phyloP scores from a whole-genome alignment of 495 filamentous ascomycete genomes.

The Penicillium bialowiezense region DNA sequence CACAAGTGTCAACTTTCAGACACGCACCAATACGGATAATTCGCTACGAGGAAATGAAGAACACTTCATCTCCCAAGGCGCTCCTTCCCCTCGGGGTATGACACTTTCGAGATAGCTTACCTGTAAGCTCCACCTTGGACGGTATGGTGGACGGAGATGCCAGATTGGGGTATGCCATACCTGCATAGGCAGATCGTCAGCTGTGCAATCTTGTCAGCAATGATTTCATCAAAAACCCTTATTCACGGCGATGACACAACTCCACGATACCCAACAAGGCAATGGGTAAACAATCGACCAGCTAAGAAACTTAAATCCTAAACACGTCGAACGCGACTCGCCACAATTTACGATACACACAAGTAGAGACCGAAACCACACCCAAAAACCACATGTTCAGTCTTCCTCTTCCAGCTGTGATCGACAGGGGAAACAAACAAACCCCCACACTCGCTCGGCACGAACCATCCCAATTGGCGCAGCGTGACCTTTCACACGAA shows the following conservation, averaged over 20 bases:
- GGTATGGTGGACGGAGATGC: neutral
- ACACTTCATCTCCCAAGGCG: too few species aligned
- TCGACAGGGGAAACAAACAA: conserved; percentile 22
- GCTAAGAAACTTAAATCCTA: neutral
- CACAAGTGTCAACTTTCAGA: neutral
- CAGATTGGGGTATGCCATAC: neutral
- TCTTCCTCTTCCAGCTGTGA: conserved; percentile 8
- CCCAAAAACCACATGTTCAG: conserved; percentile 8
- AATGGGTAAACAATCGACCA: conserved; percentile 2
- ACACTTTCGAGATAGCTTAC: too few species aligned
- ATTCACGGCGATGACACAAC: neutral
- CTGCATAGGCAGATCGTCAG: neutral
- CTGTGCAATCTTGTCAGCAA: neutral
- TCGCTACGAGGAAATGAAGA: neutral
- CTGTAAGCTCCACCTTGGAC: too few species aligned
- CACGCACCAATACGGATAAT: conserved; percentile 1
- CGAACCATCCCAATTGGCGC: neutral
- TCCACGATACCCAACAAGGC: neutral
- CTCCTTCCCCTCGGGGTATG: too few species aligned
- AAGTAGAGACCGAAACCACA: neutral
- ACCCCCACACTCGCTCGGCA: conserved; percentile 4
- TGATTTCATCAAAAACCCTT: neutral
- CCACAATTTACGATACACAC: neutral
- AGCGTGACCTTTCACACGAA: neutral
- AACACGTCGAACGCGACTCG: conserved; percentile 5